Conservation (phyloP, 1,284 basidiomycete species). For the Sparassis latifolia region DNA sequence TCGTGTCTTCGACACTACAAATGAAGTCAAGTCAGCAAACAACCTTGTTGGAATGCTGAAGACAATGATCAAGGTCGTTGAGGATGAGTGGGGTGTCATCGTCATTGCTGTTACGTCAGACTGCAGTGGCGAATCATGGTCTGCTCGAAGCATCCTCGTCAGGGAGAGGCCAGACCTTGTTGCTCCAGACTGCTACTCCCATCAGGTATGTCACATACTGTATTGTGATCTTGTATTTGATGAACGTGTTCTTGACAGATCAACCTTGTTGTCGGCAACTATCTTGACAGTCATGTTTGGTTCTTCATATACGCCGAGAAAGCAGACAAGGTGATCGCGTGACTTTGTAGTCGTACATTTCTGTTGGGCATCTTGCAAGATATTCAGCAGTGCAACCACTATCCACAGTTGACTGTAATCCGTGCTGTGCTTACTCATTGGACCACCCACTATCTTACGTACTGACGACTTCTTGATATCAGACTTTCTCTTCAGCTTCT, state of each 20-base stretch:
- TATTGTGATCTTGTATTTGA: not conserved
- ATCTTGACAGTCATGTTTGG: not conserved
- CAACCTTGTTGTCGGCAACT: conserved; percentile 1
- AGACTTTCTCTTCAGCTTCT: not conserved
- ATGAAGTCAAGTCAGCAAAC: not conserved
- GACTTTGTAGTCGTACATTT: not conserved
- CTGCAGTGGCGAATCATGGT: not conserved
- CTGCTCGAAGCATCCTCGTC: not conserved
- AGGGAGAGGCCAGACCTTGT: not conserved
- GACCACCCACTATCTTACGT: not conserved
- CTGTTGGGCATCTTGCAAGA: not conserved
- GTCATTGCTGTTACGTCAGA: not conserved
- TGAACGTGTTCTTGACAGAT: not conserved
- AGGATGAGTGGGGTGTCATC: not conserved
- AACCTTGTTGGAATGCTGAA: not conserved
- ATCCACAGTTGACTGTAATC: not conserved
- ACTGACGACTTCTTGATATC: not conserved
- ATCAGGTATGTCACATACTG: not conserved
- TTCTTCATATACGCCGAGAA: not conserved
- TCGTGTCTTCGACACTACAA: not conserved
- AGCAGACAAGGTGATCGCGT: not conserved
- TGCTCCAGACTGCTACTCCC: not conserved
- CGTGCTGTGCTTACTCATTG: conserved; percentile 1
- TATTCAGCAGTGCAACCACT: not conserved
- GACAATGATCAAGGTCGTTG: not conserved